Evolutionary conservation across 106 monocot species (phyloP).

Genomic region (Dioscorea zingiberensis): DNA sequence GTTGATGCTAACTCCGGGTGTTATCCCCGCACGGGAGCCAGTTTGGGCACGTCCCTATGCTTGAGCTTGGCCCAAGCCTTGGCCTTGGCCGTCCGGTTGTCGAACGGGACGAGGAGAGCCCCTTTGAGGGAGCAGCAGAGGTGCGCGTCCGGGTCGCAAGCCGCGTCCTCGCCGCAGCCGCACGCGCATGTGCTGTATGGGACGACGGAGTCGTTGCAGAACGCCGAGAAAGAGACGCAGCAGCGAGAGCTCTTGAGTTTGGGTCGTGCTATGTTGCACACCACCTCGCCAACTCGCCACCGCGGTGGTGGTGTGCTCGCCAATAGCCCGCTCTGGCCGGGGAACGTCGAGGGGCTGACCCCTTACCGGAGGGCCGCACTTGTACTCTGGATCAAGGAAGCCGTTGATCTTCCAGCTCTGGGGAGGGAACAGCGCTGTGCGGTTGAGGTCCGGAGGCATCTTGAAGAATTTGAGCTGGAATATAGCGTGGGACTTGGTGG

Average conservation of each 20-base stretch:
- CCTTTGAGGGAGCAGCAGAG: constrained; percentile 63
- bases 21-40: constrained; percentile 38
- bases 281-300: constrained; percentile 87
- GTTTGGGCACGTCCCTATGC: constrained; percentile 30
- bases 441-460: constrained; percentile 76
- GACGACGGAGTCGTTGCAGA: constrained; percentile 86
- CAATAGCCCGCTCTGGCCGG: constrained; percentile 68
- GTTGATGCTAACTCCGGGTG: constrained; percentile 72
- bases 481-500: constrained; percentile 35
- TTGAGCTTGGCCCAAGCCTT: constrained; percentile 69
- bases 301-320: constrained; percentile 38
- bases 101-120: constrained; percentile 64
- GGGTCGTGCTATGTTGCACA: constrained; percentile 81
- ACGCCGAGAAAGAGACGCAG: constrained; percentile 96
- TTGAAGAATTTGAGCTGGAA: constrained; percentile 91
- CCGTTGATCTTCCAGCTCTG: constrained; percentile 76
- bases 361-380: constrained; percentile 64
- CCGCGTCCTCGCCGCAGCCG: constrained; percentile 41
- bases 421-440: constrained; percentile 70
- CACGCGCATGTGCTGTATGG: constrained; percentile 92
- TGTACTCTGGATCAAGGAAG: constrained; percentile 60
- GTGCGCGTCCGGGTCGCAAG: constrained; percentile 52
- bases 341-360: constrained; percentile 78
- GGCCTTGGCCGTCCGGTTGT: constrained; percentile 58
- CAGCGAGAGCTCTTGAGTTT: constrained; percentile 41